A percentile compares a stretch with the other conserved stretches of the same genome.
Conservation (phyloP, 2,329 filamentous ascomycete genomes). For the Pseudogymnoascus sp. region DNA sequence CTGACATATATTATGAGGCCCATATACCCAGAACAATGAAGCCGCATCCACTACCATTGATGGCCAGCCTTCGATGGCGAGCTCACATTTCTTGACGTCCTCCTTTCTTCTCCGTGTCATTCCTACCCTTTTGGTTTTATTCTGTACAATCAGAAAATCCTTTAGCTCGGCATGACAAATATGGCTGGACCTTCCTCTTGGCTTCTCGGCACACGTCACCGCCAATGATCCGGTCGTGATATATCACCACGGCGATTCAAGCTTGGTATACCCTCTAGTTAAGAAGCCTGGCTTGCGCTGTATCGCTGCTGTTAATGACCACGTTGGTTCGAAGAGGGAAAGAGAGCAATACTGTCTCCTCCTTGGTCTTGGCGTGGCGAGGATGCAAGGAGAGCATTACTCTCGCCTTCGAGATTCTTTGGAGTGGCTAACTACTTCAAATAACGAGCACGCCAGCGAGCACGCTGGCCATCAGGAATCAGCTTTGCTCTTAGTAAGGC, state of each 20-base stretch:
- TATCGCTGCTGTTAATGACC: not conserved
- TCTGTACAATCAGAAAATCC: not conserved
- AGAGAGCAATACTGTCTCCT: not conserved
- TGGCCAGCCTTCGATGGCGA: not conserved
- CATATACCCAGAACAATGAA: not conserved
- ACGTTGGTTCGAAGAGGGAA: not conserved
- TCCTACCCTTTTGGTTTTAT: not conserved
- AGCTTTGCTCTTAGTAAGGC: no score
- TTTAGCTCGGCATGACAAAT: conserved; percentile 1
- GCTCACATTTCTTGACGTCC: not conserved
- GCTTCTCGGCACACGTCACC: conserved; percentile 1
- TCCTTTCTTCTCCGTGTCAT: not conserved
- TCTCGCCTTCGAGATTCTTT: not conserved
- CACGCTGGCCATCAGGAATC: no score
- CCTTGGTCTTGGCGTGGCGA: not conserved
- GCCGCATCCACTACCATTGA: not conserved
- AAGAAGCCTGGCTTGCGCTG: not conserved
- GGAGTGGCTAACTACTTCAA: no score
- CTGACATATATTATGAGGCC: not conserved
- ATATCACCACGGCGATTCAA: not conserved
- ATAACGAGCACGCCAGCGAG: no score
- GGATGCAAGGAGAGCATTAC: not conserved
- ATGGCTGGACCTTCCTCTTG: not conserved
- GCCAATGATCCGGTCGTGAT: not conserved
- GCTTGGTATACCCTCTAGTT: not conserved